phyloP scores from a whole-genome alignment of 176 grass and related monocot species.

The Ensete ventricosum region DNA sequence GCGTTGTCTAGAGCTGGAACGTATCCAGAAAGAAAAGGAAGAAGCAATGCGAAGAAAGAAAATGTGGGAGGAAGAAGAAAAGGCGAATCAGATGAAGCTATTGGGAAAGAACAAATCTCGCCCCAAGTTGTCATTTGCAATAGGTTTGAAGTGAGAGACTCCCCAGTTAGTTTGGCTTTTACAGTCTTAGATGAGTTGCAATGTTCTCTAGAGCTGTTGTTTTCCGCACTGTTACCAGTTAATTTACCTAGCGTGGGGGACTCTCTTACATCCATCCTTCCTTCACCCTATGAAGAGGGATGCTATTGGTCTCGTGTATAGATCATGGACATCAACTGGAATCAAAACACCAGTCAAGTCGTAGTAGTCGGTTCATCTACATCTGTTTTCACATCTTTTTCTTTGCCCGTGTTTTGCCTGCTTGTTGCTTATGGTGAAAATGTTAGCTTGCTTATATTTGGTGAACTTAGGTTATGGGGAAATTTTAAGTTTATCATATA shows the following conservation, averaged over 20 bases:
- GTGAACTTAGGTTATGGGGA: too few species aligned
- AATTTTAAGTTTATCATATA: too few species aligned
- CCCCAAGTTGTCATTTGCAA: constrained; percentile 69
- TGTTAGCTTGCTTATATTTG: too few species aligned
- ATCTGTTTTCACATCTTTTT: too few species aligned
- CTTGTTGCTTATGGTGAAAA: background rate
- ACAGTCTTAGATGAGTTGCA: too few species aligned
- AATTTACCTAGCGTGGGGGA: background rate
- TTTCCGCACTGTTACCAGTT: background rate
- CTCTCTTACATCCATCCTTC: background rate
- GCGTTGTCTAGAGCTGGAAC: constrained; percentile 77
- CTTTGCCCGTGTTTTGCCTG: background rate
- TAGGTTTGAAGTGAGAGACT: constrained; percentile 59
- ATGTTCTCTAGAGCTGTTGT: background rate
- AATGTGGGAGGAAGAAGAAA: constrained; percentile 72
- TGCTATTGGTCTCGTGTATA: background rate
- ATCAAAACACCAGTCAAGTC: background rate
- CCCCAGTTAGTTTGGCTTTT: background rate
- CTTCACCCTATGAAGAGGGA: too few species aligned
- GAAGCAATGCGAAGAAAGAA: constrained; percentile 69
- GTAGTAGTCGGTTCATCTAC: too few species aligned
- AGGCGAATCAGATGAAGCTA: constrained; percentile 74
- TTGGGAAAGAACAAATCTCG: constrained; percentile 85
- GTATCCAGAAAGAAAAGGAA: constrained; percentile 71
- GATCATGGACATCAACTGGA: background rate